Base-by-base conservation (phyloP, 495 filamentous ascomycete genomes). In the Acidiella bohemica region DNA sequence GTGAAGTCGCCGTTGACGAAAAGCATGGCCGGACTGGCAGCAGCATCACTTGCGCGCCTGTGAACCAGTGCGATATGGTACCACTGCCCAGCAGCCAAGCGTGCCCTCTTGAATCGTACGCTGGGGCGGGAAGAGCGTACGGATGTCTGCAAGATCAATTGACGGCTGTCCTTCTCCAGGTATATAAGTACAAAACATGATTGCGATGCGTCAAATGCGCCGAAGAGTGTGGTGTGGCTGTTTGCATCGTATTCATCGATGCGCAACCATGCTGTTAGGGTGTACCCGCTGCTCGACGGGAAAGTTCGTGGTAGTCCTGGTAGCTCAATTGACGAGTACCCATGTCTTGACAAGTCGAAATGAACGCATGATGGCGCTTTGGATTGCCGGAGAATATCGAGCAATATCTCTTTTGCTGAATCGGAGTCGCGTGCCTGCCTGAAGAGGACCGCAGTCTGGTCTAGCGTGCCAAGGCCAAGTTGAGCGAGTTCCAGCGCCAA, bases 121-220 rank as follows among this genome's bases (percentile, higher is more conserved):
- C 88, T 96, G 5, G 90, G 86, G 23, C 79, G 71, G 16, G 78
- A 65, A 1, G 84, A 87, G 26, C 73, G 84, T 36, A 96, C 80
- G 10, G 92, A 95, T 24, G 90, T 96, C 57, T 97, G 90, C 17
- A 97, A 66, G 53, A 97, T 96, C 47, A 97, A 85, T 54, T 93
- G 86, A 20, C 72, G 76, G n/a, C 84, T 92, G 55, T 96, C 86
- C 53, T 80, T 84, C 58, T 97, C 90, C 18, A 97, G 70, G 55
- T 96, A 97, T 17, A 80, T 81, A 30, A 97, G 73, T 23, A 96
- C 66, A 49, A 97, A 97, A 60, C 92, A 97, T 0, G 81, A 85
- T 53, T 97, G 90, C 13, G 73, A 84, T 0, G 79, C 67, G 62
- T 97, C 90, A 58, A 93, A 96, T 9, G 87, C 84, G 3, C 90